Percentiles rank a stretch among this genome's conserved stretches.
phyloP scores from a whole-genome alignment of 495 filamentous ascomycete genomes.

The Tuber brumale region DNA sequence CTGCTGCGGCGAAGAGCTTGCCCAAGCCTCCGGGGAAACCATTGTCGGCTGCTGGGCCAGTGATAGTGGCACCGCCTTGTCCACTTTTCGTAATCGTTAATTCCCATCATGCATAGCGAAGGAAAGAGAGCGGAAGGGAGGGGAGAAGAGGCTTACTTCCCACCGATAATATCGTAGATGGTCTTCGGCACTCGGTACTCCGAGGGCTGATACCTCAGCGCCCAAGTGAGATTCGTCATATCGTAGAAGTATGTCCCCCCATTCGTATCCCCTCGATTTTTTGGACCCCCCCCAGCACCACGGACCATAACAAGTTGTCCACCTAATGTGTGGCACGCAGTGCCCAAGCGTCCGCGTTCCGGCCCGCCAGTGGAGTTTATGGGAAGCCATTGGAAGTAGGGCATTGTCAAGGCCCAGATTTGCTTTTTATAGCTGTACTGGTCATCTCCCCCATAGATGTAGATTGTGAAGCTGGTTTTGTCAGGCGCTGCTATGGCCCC shows the following conservation, averaged over 20 bases:
- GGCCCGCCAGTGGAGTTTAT: not conserved
- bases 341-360: not conserved
- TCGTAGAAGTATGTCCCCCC: not conserved
- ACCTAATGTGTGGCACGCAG: not conserved
- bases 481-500: not conserved
- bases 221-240: not conserved
- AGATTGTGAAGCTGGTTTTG: slow-evolving; percentile 1
- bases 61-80: slow-evolving; percentile 7
- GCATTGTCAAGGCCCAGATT: not conserved
- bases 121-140: not conserved
- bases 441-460: not conserved
- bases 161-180: slow-evolving; percentile 17
- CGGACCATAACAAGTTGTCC: not conserved
- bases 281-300: not conserved
- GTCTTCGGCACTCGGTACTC: slow-evolving; percentile 17
- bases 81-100: slow-evolving; percentile 15
- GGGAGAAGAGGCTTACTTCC: slow-evolving; percentile 12
- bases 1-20: slow-evolving; percentile 10
- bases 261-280: not conserved
- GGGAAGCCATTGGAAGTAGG: not conserved
- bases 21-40: slow-evolving; percentile 6
- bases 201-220: not conserved
- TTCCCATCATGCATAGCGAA: not conserved
- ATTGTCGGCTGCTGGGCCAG: slow-evolving; percentile 1
- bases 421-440: not conserved